Base-by-base conservation (phyloP, 2,329 filamentous ascomycete species). In the Colletotrichum sublineola region DNA sequence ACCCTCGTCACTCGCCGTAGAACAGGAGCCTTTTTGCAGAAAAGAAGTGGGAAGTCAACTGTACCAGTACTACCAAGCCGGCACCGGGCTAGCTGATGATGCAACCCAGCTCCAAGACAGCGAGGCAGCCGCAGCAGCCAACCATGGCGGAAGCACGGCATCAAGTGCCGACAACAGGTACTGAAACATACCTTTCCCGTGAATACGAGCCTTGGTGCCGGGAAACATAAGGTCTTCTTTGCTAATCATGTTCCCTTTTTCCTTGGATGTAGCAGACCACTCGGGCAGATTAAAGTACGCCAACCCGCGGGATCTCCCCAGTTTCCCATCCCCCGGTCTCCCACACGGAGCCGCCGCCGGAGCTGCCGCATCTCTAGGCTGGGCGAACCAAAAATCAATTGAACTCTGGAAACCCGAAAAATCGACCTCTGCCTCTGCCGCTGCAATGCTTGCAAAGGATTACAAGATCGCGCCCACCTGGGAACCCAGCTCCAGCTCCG, bases 321-420 rank as follows among this genome's bases (percentile, higher is more conserved):
- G 92, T 77, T 96, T 88, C 77, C 93, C 94, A 15, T 91, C 92
- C 12, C 80, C 86, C 69, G 92, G 93, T 48, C 85, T 94, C 70
- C 83, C 80, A 66, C 77, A 87, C 76, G 84, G 83, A 76, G 85
- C 87, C 63, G 94, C 93, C 68, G 94, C 93, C 73, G 89, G 92
- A 75, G 90, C 93, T 67, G 94, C 94, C 66, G 93, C 93, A 52
- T 89, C 88, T 63, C 84, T 96, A 57, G 94, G 94, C 63, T 93
- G 94, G 85, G 86, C 89, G 61, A 93, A 90, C 78, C 89, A 90
- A 76, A 93, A 90, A 78, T 80, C 89, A 3, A 84, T 91, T 63
- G 88, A 93, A 79, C 84, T 86, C 79, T 93, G 91, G 91, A 92
- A 89, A 78, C 90, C 91, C 24, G 86, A 90, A 74, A 86, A 86